Evolutionary conservation across 805 yeast genomes (phyloP).

Genomic region (Saturnispora zaruensis): DNA sequence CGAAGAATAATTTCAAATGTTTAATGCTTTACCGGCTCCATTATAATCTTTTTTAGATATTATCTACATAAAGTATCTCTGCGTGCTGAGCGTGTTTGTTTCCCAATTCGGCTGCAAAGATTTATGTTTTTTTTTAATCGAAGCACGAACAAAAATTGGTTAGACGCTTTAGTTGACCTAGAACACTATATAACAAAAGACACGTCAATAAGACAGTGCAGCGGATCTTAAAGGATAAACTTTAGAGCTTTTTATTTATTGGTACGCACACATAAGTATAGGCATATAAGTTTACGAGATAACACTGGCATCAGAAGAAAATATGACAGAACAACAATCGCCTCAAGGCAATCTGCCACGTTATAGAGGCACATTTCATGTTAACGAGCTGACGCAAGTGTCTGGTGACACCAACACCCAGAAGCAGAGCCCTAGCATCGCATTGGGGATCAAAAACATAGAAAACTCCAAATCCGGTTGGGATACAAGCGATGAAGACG

Average conservation of each 20-base stretch:
- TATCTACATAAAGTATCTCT: not conserved
- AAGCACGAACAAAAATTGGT: not conserved
- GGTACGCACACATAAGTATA: not conserved
- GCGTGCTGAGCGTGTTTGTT: not conserved
- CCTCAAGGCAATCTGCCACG: conserved; percentile 19
- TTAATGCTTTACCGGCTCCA: not conserved
- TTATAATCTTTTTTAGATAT: not conserved
- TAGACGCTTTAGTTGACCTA: not conserved
- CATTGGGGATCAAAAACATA: not conserved
- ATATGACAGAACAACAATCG: conserved; percentile 1
- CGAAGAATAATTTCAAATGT: conserved; percentile 19
- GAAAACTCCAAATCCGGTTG: conserved; percentile 9
- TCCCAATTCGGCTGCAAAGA: not conserved
- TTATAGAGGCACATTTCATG: conserved; percentile 23
- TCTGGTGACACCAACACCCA: not conserved
- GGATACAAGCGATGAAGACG: conserved; percentile 11
- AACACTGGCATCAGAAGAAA: not conserved
- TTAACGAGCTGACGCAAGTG: conserved; percentile 19
- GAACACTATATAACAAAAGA: not conserved
- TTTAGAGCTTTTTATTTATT: not conserved
- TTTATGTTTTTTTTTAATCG: not conserved
- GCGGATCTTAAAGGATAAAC: not conserved
- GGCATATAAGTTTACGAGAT: no score
- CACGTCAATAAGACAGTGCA: not conserved
- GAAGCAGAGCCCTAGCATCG: not conserved